A percentile compares a stretch with the other conserved stretches of the same genome.
Conservation (phyloP, 2,329 filamentous ascomycete genomes). For the Mollisiaceae sp. region DNA sequence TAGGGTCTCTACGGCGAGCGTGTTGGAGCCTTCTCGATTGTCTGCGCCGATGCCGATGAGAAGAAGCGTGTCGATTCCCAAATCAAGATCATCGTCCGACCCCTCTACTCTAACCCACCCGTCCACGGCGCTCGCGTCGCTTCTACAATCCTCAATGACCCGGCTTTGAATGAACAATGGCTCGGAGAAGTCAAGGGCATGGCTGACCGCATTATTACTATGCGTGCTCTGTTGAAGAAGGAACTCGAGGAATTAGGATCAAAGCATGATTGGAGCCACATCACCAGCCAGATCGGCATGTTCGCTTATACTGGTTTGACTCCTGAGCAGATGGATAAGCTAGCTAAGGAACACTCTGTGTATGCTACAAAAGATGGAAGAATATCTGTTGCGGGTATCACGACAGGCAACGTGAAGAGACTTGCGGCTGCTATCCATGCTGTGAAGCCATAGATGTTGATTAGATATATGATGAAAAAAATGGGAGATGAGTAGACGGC, state of each 20-base stretch:
- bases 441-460: conserved; percentile 58
- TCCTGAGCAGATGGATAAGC: conserved; percentile 85
- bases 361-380: conserved; percentile 94
- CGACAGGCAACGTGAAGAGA: conserved; percentile 76
- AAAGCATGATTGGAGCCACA: conserved; percentile 98
- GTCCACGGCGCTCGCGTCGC: conserved; percentile 96
- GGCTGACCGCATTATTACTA: conserved; percentile 98
- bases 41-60: conserved; percentile 84
- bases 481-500: neutral
- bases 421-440: conserved; percentile 85
- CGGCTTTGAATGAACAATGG: conserved; percentile 90
- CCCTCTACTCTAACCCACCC: conserved; percentile 97
- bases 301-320: conserved; percentile 97
- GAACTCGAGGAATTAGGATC: conserved; percentile 94
- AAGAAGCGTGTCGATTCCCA: conserved; percentile 96
- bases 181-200: conserved; percentile 96
- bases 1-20: conserved; percentile 97
- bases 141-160: conserved; percentile 86
- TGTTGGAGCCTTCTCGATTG: conserved; percentile 93
- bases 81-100: conserved; percentile 96
- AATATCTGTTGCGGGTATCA: conserved; percentile 87
- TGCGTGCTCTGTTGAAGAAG: conserved; percentile 92
- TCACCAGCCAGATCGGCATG: conserved; percentile 99
- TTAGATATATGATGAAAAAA: neutral
- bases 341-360: conserved; percentile 95